Evolutionary conservation across 2,329 filamentous ascomycete species (phyloP), one percentile per base, ranked within the genome.

Genomic region (Beauveria rudraprayagi): DNA sequence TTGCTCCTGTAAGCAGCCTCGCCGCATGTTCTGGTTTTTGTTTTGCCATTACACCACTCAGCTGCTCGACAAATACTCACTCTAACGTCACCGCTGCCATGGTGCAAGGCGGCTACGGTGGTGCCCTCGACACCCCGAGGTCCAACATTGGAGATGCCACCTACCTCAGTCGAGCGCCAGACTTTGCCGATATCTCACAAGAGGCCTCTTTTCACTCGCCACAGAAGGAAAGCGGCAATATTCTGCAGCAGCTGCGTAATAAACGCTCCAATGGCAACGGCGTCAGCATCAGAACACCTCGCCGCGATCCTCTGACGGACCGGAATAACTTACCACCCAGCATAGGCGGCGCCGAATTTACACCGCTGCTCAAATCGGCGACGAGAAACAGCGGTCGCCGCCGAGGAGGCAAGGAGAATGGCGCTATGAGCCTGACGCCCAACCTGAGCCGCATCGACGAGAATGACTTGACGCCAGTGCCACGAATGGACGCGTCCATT

Each of bases 191-290:
- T 68, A 86, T 93, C 67, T 95, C 91, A 57, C 88, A 92, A 68
- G 91, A 95, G 71, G 86, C 90, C 61, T 94, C 93, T 1, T 96
- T 97, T 67, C 85, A 87, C 61, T 92, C 90, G 34, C 92, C 89
- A 26, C 83, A 81, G 30, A 92, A 90, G 73, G 73, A 77, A 11
- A 72, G 69, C 44, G 73, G 69, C 50, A 90, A 94, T 67, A 77
- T 97, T 26, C 77, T 95, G 53, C 86, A 88, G 64, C 86, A 90
- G 65, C 81, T 94, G 70, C 85, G 86, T 66, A 89, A 89, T 72
- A 85, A 85, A 65, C 80, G 80, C 66, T 77, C 78, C 63, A 80
- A 74, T 67, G 81, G 73, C 52, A 80, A 74, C 67, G 81, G 73
- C 52, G 76, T 81, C 67, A 87, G 76, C 70, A 75, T 91, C 65